Percentiles rank a stretch among this genome's conserved stretches.
These are phyloP conservation scores for Tillandsia leiboldiana DNA, from an alignment of 176 grass and related monocot species.

Conservation along the genomic window DNA sequence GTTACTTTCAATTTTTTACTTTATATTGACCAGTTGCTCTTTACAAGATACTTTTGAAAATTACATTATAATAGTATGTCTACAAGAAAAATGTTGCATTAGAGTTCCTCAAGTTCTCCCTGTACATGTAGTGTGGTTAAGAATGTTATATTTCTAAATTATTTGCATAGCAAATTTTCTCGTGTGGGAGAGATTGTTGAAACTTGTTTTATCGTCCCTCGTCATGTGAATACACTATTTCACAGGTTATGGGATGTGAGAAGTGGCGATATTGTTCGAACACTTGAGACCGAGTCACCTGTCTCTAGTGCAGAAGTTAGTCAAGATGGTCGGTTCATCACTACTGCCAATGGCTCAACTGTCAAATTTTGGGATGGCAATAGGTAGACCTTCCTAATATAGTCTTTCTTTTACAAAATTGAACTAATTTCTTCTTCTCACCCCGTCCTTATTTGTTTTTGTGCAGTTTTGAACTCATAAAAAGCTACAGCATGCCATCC, in stretches of 20 bases:
- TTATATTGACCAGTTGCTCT: not conserved
- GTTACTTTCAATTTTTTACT: not conserved
- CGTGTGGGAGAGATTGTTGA: not conserved
- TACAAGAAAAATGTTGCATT: no score
- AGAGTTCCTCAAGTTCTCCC: no score
- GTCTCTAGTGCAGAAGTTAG: constrained; percentile 97
- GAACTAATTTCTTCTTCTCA: not conserved
- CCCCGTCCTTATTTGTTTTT: constrained; percentile 7
- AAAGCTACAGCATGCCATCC: constrained; percentile 94
- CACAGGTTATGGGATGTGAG: constrained; percentile 88
- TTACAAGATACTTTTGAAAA: no score
- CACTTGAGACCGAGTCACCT: constrained; percentile 88
- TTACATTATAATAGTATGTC: no score
- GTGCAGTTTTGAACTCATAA: constrained; percentile 79
- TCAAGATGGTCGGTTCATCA: constrained; percentile 87
- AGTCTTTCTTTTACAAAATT: not conserved
- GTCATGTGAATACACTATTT: not conserved
- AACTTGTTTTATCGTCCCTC: not conserved
- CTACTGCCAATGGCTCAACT: constrained; percentile 83
- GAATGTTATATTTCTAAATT: not conserved
- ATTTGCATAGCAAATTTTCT: not conserved
- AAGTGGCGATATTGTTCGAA: constrained; percentile 88
- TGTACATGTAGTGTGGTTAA: not conserved
- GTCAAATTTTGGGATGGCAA: constrained; percentile 98
- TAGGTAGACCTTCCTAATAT: constrained; percentile 36